These are phyloP conservation scores for Boechera retrofracta DNA, from an alignment of 345 rosid genomes.

Conservation along the genomic window DNA sequence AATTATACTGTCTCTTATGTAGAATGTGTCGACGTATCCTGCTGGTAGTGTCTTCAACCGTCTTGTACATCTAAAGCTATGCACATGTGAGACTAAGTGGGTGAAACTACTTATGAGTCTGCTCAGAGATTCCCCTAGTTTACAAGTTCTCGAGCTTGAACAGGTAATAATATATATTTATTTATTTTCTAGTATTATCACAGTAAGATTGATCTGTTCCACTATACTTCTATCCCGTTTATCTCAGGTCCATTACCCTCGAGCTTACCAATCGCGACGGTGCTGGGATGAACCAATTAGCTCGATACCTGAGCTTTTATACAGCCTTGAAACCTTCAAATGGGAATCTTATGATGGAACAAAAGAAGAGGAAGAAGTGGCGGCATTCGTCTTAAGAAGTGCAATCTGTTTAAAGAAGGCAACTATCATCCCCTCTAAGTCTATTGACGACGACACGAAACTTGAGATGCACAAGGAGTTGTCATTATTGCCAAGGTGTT, in stretches of 20 bases:
- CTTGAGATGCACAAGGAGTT: slow-evolving; percentile 16
- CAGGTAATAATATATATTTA: slow-evolving; percentile 10
- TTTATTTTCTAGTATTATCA: background rate
- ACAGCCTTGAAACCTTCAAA: slow-evolving; percentile 12
- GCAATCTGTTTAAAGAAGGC: slow-evolving; percentile 26
- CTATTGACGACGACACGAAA: background rate
- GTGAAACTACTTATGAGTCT: slow-evolving; percentile 25
- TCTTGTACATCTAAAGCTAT: slow-evolving; percentile 27
- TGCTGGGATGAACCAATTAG: slow-evolving; percentile 25
- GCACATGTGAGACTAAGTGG: slow-evolving; percentile 38
- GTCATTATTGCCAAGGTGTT: background rate
- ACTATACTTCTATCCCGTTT: background rate
- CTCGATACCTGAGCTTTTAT: slow-evolving; percentile 22
- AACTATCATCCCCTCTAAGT: background rate
- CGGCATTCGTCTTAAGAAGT: slow-evolving; percentile 4
- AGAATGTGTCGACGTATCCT: slow-evolving; percentile 21
- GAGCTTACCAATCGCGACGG: background rate
- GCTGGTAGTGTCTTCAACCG: slow-evolving; percentile 5
- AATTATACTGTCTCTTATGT: background rate
- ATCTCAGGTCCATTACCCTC: background rate
- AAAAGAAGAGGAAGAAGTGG: slow-evolving; percentile 17
- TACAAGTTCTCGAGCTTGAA: background rate
- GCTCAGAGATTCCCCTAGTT: slow-evolving; percentile 24
- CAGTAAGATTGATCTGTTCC: background rate
- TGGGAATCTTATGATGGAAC: slow-evolving; percentile 7